Percentiles rank a stretch among this genome's conserved stretches.
phyloP scores from a whole-genome alignment of 2,329 filamentous ascomycete species.

The Dendrostoma leiphaemia region DNA sequence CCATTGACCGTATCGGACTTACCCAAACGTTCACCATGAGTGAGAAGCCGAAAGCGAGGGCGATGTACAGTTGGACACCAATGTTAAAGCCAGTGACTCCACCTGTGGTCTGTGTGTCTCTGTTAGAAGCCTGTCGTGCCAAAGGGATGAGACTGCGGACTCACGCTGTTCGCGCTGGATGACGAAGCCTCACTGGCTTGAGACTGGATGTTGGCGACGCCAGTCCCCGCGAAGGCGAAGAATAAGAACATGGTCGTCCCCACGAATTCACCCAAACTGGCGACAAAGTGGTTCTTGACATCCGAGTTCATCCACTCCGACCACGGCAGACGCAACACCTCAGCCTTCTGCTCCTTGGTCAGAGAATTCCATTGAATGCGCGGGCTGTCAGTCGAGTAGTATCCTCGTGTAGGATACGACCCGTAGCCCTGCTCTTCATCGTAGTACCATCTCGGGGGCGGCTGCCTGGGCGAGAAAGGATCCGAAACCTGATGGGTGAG shows the following conservation, averaged over 20 bases:
- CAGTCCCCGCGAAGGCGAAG: slow-evolving; percentile 37
- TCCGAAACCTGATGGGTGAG: neutral
- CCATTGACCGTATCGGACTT: neutral
- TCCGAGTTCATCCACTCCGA: slow-evolving; percentile 46
- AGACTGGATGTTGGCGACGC: slow-evolving; percentile 20
- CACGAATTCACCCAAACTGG: slow-evolving; percentile 38
- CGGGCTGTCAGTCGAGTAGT: slow-evolving; percentile 8
- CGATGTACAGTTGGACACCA: slow-evolving; percentile 32
- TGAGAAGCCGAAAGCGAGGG: slow-evolving; percentile 41
- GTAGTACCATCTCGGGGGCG: slow-evolving; percentile 6
- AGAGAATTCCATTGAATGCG: slow-evolving; percentile 38
- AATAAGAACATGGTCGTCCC: slow-evolving; percentile 44
- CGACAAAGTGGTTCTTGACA: slow-evolving; percentile 42
- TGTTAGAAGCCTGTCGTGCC: neutral
- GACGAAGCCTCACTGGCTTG: slow-evolving; percentile 23
- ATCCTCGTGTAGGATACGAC: neutral
- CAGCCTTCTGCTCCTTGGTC: slow-evolving; percentile 36
- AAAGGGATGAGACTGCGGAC: neutral
- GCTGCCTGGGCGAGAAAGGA: slow-evolving; percentile 10
- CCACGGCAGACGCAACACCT: slow-evolving; percentile 43
- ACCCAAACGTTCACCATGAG: slow-evolving; percentile 48
- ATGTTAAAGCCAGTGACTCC: slow-evolving; percentile 8
- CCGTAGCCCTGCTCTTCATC: slow-evolving; percentile 16
- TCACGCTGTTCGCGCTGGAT: slow-evolving; percentile 27
- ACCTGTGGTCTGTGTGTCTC: slow-evolving; percentile 29